These are phyloP conservation scores for Paspalum notatum DNA, from an alignment of 176 grass and related monocot genomes.

Conservation along the genomic window DNA sequence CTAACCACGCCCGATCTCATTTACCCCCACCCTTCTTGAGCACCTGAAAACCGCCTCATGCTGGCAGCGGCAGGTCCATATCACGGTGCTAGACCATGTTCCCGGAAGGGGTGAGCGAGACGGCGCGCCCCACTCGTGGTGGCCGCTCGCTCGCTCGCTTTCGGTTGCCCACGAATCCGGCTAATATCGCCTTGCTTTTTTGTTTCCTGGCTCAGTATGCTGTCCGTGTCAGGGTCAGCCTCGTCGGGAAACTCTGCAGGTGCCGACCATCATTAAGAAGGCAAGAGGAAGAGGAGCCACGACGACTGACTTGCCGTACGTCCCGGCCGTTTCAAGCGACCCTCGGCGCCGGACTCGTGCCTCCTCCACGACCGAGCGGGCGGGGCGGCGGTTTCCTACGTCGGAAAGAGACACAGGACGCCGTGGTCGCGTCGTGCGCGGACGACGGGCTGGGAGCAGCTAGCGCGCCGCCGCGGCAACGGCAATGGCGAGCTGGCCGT, in stretches of 20 bases:
- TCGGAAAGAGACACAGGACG: background rate
- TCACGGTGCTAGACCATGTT: background rate
- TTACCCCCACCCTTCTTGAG: background rate
- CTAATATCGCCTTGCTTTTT: background rate
- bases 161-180: conserved; percentile 32
- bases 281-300: background rate
- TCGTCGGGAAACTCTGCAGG: conserved; percentile 33
- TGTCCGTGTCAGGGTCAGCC: background rate
- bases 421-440: too few species aligned
- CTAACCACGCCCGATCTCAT: background rate
- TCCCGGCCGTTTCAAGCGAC: background rate
- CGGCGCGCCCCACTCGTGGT: conserved; percentile 9
- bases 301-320: background rate
- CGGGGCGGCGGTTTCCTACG: too few species aligned
- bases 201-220: too few species aligned
- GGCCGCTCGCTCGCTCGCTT: conserved; percentile 41
- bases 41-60: background rate
- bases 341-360: background rate
- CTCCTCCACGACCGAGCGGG: background rate
- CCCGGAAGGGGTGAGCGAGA: background rate
- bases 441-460: too few species aligned
- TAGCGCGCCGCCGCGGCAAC: too few species aligned
- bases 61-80: background rate
- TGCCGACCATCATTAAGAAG: conserved; percentile 37
- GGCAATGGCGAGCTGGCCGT: too few species aligned